A percentile compares a stretch with the other conserved stretches of the same genome.
These are phyloP conservation scores for Allomyces javanicus DNA, from an alignment of 192 early-diverging fungal species.

Conservation along the genomic window DNA sequence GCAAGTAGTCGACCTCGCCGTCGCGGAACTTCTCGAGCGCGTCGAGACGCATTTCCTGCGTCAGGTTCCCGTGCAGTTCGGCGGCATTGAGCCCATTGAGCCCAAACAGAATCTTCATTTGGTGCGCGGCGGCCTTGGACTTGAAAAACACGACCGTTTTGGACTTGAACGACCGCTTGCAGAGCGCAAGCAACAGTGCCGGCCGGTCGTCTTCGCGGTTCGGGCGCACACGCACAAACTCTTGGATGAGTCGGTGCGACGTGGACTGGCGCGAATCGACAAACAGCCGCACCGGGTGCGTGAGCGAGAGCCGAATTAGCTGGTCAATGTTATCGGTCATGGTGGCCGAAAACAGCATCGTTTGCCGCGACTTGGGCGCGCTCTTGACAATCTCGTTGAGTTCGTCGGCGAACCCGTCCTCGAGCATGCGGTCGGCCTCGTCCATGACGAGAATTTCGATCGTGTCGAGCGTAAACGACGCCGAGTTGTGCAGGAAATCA, in stretches of 20 bases:
- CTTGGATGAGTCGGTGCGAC: constrained; percentile 60
- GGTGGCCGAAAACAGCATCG: constrained; percentile 98
- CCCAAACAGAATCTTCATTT: constrained; percentile 95
- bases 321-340: constrained; percentile 98
- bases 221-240: constrained; percentile 84
- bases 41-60: constrained; percentile 75
- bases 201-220: constrained; percentile 69
- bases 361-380: constrained; percentile 75
- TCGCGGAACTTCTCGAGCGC: constrained; percentile 80
- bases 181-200: constrained; percentile 68
- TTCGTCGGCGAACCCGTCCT: constrained; percentile 93
- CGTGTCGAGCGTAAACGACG: constrained; percentile 60
- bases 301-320: constrained; percentile 77
- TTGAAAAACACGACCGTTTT: constrained; percentile 84
- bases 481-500: constrained; percentile 89
- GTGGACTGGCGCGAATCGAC: constrained; percentile 68
- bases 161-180: constrained; percentile 53
- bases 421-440: constrained; percentile 96
- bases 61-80: constrained; percentile 88
- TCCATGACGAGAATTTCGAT: constrained; percentile 97
- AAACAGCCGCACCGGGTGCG: constrained; percentile 71
- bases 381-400: constrained; percentile 82
- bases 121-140: constrained; percentile 83
- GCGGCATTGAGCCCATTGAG: constrained; percentile 66
- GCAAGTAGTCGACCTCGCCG: constrained; percentile 61